Percentiles rank a stretch among this genome's conserved stretches.
phyloP scores from a whole-genome alignment of 2,329 filamentous ascomycete genomes.

The Apiospora malaysiana region DNA sequence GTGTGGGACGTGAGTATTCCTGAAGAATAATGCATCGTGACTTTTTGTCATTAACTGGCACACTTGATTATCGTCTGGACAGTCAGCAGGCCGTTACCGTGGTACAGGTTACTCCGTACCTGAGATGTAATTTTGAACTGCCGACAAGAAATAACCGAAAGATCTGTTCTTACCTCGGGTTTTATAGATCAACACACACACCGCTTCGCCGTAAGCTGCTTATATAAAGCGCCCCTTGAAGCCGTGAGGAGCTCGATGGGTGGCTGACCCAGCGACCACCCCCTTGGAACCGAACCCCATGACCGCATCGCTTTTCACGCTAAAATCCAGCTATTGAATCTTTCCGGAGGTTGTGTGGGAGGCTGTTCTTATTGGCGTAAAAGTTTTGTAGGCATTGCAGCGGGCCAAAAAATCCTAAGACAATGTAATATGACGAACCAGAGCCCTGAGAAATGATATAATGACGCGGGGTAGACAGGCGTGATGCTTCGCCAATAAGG shows the following conservation, averaged over 20 bases:
- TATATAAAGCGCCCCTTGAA: not conserved
- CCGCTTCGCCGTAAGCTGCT: not conserved
- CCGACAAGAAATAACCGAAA: not conserved
- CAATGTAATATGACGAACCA: not conserved
- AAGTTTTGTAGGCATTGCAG: not conserved
- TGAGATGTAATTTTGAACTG: not conserved
- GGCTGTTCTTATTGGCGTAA: not conserved
- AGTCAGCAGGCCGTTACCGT: too few relatives aligned
- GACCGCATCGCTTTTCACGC: not conserved
- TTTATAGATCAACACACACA: not conserved
- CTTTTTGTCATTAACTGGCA: too few relatives aligned
- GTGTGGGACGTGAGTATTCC: too few relatives aligned
- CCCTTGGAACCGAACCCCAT: slow-evolving; percentile 2
- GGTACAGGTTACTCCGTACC: not conserved
- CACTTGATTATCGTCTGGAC: too few relatives aligned
- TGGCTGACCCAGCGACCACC: not conserved
- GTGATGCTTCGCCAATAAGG: not conserved
- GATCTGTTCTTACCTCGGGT: not conserved
- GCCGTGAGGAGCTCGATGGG: not conserved
- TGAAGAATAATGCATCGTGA: too few relatives aligned
- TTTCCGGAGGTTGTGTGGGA: not conserved
- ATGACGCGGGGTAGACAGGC: slow-evolving; percentile 2
- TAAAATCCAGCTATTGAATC: not conserved
- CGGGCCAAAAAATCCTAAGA: not conserved
- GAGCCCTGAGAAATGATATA: not conserved